Conservation (phyloP, 768 basidiomycete genomes). For the Mycena belliarum region DNA sequence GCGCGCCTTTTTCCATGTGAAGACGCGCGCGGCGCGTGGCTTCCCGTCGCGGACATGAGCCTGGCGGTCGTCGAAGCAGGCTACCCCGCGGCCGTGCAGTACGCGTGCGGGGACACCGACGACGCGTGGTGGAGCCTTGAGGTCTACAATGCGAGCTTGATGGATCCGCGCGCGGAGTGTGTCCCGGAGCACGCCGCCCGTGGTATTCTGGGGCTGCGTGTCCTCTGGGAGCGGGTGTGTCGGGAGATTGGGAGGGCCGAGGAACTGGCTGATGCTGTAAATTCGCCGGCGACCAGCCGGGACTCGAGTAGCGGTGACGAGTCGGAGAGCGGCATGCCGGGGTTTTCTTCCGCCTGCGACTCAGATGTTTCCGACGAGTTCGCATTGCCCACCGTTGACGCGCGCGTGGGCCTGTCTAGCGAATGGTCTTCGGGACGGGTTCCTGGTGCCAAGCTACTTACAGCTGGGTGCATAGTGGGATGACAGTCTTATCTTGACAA, state of each 20-base stretch:
- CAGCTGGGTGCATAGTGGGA: not conserved
- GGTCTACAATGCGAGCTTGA: conserved; percentile 38
- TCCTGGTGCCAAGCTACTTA: not conserved
- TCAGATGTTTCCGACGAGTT: conserved; percentile 1
- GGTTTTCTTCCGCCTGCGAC: not conserved
- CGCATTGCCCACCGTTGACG: not conserved
- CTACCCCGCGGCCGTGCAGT: conserved; percentile 19
- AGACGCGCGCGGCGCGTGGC: conserved; percentile 14
- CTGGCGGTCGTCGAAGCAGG: conserved; percentile 33
- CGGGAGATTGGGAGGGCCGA: not conserved
- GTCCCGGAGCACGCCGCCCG: conserved; percentile 28
- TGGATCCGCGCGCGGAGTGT: conserved; percentile 23
- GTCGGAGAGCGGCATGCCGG: not conserved
- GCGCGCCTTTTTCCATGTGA: conserved; percentile 41
- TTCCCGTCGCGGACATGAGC: conserved; percentile 37
- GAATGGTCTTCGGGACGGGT: not conserved
- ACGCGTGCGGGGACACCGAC: conserved; percentile 5
- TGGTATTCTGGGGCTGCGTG: conserved; percentile 26
- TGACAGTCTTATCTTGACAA: too few species aligned
- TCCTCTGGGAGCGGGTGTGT: conserved; percentile 22
- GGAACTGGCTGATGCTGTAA: not conserved
- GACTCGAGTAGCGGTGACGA: conserved; percentile 4
- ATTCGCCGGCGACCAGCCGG: conserved; percentile 4
- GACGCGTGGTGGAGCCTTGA: conserved; percentile 39
- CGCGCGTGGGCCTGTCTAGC: not conserved